Evolutionary conservation across 2,329 filamentous ascomycete genomes (phyloP), one percentile per base, ranked within the genome.

Genomic region (Claviceps quebecensis): DNA sequence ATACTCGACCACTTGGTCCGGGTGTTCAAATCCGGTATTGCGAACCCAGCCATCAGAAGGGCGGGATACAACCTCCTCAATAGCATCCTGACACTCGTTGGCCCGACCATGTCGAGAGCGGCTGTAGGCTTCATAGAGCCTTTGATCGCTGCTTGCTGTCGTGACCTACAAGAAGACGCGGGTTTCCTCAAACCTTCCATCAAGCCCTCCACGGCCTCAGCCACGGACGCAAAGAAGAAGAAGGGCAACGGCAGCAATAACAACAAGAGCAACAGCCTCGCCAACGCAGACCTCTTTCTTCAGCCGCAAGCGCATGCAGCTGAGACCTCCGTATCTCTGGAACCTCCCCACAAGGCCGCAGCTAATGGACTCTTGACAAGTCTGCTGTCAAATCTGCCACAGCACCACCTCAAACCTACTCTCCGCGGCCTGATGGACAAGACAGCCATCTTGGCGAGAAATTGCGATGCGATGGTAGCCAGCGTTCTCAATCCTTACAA

Each of bases 401-500:
- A 84, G 52, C 72, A 80, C 48, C 74, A 80, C 61, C 68, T 95
- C 39, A 77, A 84, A n/a, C 78, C 83, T 8, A 78, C 84, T 2
- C 63, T 87, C 19, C 83, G 91, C 49, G 78, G 82, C 11, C 79
- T 87, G 47, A 74, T 95, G 55, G 88, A 96, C 61, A 84, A 86
- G 56, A 87, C 86, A 2, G 85, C 87, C 19, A 84, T 95, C 52
- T 69, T 95, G 22, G 77, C 74, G 5, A 74, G 76, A 53, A 75
- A 83, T 63, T 82, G 81, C 61, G 73, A 82, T 36, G 84, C 86
- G 43, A 86, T 96, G 77, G 62, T 93, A 11, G 81, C 88, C 5
- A 91, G 87, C 63, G 81, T 94, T 13, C 71, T 96, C 53, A 88
- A 93, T 65, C 87, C 88, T 0, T 79, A 82, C 65, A 69, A 80